phyloP scores from a whole-genome alignment of 305 asterid genomes.

The Rubia tinctorum region DNA sequence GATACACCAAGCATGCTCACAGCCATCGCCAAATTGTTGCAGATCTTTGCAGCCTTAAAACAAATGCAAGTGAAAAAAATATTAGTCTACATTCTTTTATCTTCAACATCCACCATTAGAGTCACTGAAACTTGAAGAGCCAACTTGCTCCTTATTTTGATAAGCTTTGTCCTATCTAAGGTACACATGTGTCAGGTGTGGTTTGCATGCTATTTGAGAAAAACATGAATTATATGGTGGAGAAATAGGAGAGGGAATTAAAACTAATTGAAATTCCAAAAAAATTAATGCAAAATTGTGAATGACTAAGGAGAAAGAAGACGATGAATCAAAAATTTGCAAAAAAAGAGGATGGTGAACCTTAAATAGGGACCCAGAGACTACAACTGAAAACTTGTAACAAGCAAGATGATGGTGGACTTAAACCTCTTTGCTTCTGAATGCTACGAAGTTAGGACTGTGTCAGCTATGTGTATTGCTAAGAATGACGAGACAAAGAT shows the following conservation, averaged over 20 bases:
- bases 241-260: not conserved
- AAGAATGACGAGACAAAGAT: not conserved
- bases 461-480: not conserved
- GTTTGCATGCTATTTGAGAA: not conserved
- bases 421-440: not conserved
- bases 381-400: not conserved
- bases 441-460: not conserved
- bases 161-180: not conserved
- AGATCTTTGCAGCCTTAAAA: constrained; percentile 75
- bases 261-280: not conserved
- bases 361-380: not conserved
- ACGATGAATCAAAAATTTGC: not conserved
- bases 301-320: not conserved
- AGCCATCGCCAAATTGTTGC: constrained; percentile 97
- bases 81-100: constrained; percentile 5
- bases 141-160: not conserved
- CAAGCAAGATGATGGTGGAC: not conserved
- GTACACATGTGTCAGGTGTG: not conserved
- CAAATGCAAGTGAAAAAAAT: constrained; percentile 7
- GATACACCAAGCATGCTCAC: constrained; percentile 97
- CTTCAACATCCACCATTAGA: constrained; percentile 2
- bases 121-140: not conserved
- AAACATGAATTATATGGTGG: not conserved
- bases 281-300: not conserved
- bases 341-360: not conserved